These are phyloP conservation scores for Quillaja saponaria DNA, from an alignment of 306 rosid genomes.

Conservation along the genomic window DNA sequence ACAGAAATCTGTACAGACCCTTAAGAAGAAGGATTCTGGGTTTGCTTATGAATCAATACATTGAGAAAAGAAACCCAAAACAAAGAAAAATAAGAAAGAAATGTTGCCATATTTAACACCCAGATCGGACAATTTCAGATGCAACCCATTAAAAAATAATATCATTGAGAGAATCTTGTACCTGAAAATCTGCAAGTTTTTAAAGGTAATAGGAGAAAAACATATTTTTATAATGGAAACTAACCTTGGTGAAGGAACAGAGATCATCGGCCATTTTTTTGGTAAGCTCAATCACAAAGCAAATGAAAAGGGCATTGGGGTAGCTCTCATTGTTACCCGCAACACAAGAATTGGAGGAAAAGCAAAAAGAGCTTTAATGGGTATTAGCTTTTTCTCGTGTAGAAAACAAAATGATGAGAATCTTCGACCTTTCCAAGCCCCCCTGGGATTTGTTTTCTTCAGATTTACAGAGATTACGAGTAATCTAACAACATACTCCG, in stretches of 20 bases:
- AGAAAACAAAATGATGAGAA: slow-evolving; percentile 27
- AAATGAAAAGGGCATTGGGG: slow-evolving; percentile 65
- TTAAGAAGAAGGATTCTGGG: slow-evolving; percentile 6
- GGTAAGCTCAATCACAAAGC: slow-evolving; percentile 57
- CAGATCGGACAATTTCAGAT: slow-evolving; percentile 51
- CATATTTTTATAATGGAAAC: slow-evolving; percentile 1
- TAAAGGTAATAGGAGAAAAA: slow-evolving; percentile 26
- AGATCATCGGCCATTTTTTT: slow-evolving; percentile 88
- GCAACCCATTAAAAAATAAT: slow-evolving; percentile 44
- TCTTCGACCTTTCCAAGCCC: slow-evolving; percentile 38
- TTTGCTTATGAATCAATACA: slow-evolving; percentile 39
- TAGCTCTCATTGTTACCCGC: slow-evolving; percentile 40
- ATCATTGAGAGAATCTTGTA: slow-evolving; percentile 27
- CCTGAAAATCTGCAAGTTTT: slow-evolving; percentile 19
- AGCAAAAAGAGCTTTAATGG: slow-evolving; percentile 44
- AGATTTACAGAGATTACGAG: not conserved
- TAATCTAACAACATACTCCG: too few species aligned
- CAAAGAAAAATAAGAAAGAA: slow-evolving; percentile 8
- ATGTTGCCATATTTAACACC: slow-evolving; percentile 30
- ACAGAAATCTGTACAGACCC: not conserved
- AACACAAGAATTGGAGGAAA: slow-evolving; percentile 24
- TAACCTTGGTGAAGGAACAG: slow-evolving; percentile 75
- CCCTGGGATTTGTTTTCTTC: slow-evolving; percentile 10
- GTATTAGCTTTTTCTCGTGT: slow-evolving; percentile 33
- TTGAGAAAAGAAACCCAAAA: slow-evolving; percentile 21